phyloP scores from a whole-genome alignment of 495 filamentous ascomycete genomes.

The Glutinoglossum americanum region DNA sequence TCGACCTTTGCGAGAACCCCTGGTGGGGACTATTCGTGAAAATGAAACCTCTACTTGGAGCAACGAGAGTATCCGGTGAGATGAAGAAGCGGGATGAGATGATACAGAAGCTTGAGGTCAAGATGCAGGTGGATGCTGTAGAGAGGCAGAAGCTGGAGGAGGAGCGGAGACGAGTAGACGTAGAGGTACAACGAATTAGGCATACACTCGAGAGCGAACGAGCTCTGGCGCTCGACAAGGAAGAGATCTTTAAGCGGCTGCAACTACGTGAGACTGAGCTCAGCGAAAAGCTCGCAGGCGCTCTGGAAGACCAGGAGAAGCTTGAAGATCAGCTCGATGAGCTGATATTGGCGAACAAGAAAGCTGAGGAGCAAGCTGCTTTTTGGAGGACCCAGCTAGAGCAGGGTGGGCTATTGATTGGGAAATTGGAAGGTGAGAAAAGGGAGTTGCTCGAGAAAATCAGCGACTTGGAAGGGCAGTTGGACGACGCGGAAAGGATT shows the following conservation, averaged over 20 bases:
- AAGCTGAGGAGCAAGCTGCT: conserved; percentile 65
- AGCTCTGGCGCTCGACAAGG: conserved; percentile 85
- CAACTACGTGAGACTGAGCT: conserved; percentile 75
- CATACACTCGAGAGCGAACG: conserved; percentile 89
- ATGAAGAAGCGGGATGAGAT: conserved; percentile 87
- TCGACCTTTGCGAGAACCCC: conserved; percentile 70
- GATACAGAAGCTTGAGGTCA: conserved; percentile 64
- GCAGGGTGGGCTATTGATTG: conserved; percentile 74
- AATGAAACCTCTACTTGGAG: conserved; percentile 87
- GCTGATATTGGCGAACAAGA: conserved; percentile 73
- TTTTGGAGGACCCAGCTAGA: conserved; percentile 63
- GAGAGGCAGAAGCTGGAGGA: conserved; percentile 74
- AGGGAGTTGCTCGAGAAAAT: conserved; percentile 44
- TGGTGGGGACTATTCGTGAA: conserved; percentile 95
- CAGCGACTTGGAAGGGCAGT: conserved; percentile 39
- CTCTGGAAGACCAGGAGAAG: conserved; percentile 85
- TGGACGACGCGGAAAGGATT: conserved; percentile 41
- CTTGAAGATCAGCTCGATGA: conserved; percentile 86
- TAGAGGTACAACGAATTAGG: conserved; percentile 72
- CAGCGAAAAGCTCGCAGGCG: conserved; percentile 73
- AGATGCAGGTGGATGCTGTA: conserved; percentile 53
- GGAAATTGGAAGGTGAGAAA: conserved; percentile 67
- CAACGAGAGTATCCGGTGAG: conserved; percentile 71
- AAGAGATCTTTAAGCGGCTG: conserved; percentile 93
- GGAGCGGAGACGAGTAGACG: conserved; percentile 67